Base-by-base conservation (phyloP, 163 green algal species). In the Botryococcus braunii region DNA sequence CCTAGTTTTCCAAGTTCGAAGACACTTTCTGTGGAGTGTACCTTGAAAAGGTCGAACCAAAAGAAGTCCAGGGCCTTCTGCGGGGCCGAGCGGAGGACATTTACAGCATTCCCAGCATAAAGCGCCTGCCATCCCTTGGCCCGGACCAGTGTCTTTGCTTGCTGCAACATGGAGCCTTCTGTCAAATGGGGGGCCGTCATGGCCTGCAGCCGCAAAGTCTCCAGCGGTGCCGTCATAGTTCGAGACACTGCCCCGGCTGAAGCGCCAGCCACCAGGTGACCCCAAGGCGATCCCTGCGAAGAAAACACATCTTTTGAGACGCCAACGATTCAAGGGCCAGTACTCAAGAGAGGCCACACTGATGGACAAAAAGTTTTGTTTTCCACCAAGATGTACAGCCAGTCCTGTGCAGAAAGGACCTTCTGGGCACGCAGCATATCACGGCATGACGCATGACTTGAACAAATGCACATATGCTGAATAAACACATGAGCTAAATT, bases 1-100 rank as follows among this genome's bases (percentile, higher is more conserved):
- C n/a, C n/a, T n/a, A n/a, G n/a, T n/a, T n/a, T n/a, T n/a, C n/a
- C n/a, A n/a, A n/a, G n/a, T n/a, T n/a, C n/a, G n/a, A n/a, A n/a
- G n/a, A n/a, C n/a, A n/a, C n/a, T n/a, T n/a, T n/a, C n/a, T n/a
- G n/a, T n/a, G n/a, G n/a, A n/a, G n/a, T n/a, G n/a, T 47, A 72
- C 70, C 74, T 84, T 77, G 70, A 81, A 79, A 36, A 75, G 21
- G 63, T 95, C 87, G 70, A 95, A 96, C 0, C 75, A 76, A 49
- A 94, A 95, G 73, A 96, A 96, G 74, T 96, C 88, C 7, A 96
- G 76, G 0, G 85, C 86, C 58, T 94, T 92, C 62, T 90, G 83
- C 4, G 88, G 88, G 4, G 84, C 86, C 25, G 74, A 82, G 23
- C 86, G 73, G 35, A 89, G 37, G 57, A 94, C 86, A 68, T 94